phyloP scores from a whole-genome alignment of 768 basidiomycete genomes.

The Saitozyma sp. region DNA sequence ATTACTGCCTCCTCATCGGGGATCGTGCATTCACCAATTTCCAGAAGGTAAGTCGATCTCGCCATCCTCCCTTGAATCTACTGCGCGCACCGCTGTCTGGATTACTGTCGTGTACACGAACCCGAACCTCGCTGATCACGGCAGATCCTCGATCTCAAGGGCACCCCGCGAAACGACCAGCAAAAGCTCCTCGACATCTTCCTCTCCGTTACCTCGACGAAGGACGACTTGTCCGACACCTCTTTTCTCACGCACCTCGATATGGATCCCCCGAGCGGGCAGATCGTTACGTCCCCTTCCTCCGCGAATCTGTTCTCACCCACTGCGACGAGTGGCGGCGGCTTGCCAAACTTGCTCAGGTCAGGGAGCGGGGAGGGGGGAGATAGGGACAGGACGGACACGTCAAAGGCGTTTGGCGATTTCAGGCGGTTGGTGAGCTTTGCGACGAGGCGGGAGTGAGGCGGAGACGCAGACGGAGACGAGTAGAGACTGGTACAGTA shows the following conservation, averaged over 20 bases:
- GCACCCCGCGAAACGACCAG: slow-evolving; percentile 80
- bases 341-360: slow-evolving; percentile 58
- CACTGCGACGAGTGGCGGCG: slow-evolving; percentile 54
- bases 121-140: not conserved
- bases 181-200: slow-evolving; percentile 89
- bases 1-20: slow-evolving; percentile 90
- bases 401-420: slow-evolving; percentile 82
- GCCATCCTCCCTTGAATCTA: not conserved
- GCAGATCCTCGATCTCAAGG: slow-evolving; percentile 91
- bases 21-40: slow-evolving; percentile 96
- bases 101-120: too few relatives aligned
- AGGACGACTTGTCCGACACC: slow-evolving; percentile 78
- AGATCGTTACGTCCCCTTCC: slow-evolving; percentile 39
- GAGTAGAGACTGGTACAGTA: too few relatives aligned
- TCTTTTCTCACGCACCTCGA: slow-evolving; percentile 93
- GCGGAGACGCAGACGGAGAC: too few relatives aligned
- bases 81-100: too few relatives aligned
- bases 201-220: slow-evolving; percentile 87
- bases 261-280: slow-evolving; percentile 72
- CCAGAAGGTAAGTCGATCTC: slow-evolving; percentile 70
- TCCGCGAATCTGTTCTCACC: slow-evolving; percentile 62
- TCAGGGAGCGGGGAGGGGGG: slow-evolving; percentile 57
- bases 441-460: slow-evolving; percentile 60
- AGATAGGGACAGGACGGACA: slow-evolving; percentile 55
- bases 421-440: slow-evolving; percentile 86